A percentile compares a stretch with the other conserved stretches of the same genome.
These are phyloP conservation scores for Begonia peltatifolia DNA, from an alignment of 306 rosid genomes.

Conservation along the genomic window DNA sequence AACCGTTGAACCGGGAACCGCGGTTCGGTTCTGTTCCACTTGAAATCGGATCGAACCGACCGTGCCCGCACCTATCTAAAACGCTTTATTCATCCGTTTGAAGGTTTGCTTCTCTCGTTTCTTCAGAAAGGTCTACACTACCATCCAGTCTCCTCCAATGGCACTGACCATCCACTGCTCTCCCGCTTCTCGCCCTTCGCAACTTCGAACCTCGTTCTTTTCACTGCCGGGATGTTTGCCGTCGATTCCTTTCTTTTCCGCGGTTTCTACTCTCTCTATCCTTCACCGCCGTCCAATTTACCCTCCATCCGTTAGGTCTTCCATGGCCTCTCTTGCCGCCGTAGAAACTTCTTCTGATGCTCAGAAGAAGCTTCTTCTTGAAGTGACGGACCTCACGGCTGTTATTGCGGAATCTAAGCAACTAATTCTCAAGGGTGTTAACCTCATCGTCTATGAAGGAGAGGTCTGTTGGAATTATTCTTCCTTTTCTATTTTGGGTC, in stretches of 20 bases:
- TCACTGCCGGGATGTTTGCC: constrained; percentile 5
- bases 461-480: constrained; percentile 22
- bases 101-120: too few species aligned
- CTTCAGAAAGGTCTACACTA: too few species aligned
- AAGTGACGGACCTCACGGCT: constrained; percentile 66
- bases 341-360: constrained; percentile 5
- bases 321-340: constrained; percentile 21
- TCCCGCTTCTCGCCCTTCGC: constrained; percentile 3
- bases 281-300: constrained; percentile 11
- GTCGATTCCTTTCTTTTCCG: constrained; percentile 6
- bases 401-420: constrained; percentile 45
- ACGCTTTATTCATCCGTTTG: too few species aligned
- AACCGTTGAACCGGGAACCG: too few species aligned
- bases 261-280: constrained; percentile 9
- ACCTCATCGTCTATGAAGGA: constrained; percentile 60
- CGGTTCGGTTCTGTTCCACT: too few species aligned
- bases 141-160: background rate
- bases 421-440: constrained; percentile 67
- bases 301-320: constrained; percentile 1
- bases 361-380: constrained; percentile 40
- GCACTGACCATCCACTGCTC: constrained; percentile 7
- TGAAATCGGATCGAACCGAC: too few species aligned
- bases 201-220: constrained; percentile 2
- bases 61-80: too few species aligned
- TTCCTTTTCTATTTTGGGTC: background rate